These are phyloP conservation scores for Monosporozyma servazzii DNA, from an alignment of 805 yeast genomes.

Conservation along the genomic window DNA sequence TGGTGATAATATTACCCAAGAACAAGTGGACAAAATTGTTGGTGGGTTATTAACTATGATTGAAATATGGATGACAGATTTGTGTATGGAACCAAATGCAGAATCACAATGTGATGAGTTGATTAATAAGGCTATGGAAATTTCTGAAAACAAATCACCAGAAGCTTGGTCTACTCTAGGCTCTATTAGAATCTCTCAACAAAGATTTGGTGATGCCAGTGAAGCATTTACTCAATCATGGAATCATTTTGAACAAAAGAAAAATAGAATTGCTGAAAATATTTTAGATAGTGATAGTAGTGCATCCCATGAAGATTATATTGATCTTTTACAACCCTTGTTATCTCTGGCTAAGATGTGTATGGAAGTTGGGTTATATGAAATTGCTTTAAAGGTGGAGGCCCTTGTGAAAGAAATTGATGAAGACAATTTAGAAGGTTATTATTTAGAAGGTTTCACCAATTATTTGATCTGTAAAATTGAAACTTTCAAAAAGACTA, in stretches of 20 bases:
- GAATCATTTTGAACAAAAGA: slow-evolving; percentile 52
- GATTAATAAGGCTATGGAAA: slow-evolving; percentile 51
- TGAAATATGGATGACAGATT: slow-evolving; percentile 96
- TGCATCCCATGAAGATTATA: slow-evolving; percentile 36
- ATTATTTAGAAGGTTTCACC: slow-evolving; percentile 76
- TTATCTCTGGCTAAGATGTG: slow-evolving; percentile 64
- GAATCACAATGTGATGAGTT: slow-evolving; percentile 69
- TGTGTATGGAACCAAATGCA: slow-evolving; percentile 89
- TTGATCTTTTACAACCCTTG: slow-evolving; percentile 66
- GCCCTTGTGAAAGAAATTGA: slow-evolving; percentile 63
- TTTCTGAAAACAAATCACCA: slow-evolving; percentile 50
- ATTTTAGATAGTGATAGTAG: slow-evolving; percentile 27
- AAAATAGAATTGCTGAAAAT: slow-evolving; percentile 38
- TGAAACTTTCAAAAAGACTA: slow-evolving; percentile 16
- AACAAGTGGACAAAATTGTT: slow-evolving; percentile 49
- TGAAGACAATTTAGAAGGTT: slow-evolving; percentile 74
- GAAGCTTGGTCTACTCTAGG: slow-evolving; percentile 79
- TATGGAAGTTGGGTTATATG: slow-evolving; percentile 67
- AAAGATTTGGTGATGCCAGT: slow-evolving; percentile 60
- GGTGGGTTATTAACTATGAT: slow-evolving; percentile 77
- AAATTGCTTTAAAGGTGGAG: slow-evolving; percentile 57
- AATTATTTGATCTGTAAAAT: slow-evolving; percentile 42
- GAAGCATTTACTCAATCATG: slow-evolving; percentile 62
- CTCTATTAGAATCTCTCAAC: slow-evolving; percentile 85
- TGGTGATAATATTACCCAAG: slow-evolving; percentile 25